Evolutionary conservation across 768 basidiomycete species (phyloP).

Genomic region (Clavaria fumosa): DNA sequence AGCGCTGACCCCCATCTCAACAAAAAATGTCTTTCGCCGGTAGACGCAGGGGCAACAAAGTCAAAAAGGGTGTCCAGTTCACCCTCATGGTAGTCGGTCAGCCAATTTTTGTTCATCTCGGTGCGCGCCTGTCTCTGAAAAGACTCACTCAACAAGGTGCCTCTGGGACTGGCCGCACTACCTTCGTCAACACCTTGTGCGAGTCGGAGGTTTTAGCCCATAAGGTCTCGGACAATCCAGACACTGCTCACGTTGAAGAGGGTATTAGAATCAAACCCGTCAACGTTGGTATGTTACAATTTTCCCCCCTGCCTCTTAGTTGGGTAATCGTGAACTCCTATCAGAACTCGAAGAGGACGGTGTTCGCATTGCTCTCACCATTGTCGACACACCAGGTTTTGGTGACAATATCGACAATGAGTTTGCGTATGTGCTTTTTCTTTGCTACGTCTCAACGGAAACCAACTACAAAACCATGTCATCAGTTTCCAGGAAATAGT

Average conservation of each 20-base stretch:
- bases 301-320: neutral
- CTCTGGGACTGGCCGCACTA: constrained; percentile 93
- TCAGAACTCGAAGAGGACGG: constrained; percentile 97
- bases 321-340: constrained; percentile 3
- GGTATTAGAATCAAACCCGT: constrained; percentile 89
- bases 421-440: constrained; percentile 57
- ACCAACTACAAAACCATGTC: neutral
- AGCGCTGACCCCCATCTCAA: constrained; percentile 16
- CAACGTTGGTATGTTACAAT: constrained; percentile 64
- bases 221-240: constrained; percentile 73
- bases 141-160: constrained; percentile 44
- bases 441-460: neutral
- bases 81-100: constrained; percentile 95
- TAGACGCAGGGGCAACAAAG: constrained; percentile 82
- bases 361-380: constrained; percentile 90
- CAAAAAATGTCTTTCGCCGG: constrained; percentile 68
- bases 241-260: constrained; percentile 86
- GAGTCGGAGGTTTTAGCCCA: constrained; percentile 85
- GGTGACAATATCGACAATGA: constrained; percentile 99
- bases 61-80: constrained; percentile 98
- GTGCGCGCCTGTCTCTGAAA: constrained; percentile 10
- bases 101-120: constrained; percentile 21
- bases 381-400: constrained; percentile 98
- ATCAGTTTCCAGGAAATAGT: constrained; percentile 91
- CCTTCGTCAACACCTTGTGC: constrained; percentile 98